Evolutionary conservation across 2,329 filamentous ascomycete species (phyloP).

Genomic region (Scytalidium sp.): DNA sequence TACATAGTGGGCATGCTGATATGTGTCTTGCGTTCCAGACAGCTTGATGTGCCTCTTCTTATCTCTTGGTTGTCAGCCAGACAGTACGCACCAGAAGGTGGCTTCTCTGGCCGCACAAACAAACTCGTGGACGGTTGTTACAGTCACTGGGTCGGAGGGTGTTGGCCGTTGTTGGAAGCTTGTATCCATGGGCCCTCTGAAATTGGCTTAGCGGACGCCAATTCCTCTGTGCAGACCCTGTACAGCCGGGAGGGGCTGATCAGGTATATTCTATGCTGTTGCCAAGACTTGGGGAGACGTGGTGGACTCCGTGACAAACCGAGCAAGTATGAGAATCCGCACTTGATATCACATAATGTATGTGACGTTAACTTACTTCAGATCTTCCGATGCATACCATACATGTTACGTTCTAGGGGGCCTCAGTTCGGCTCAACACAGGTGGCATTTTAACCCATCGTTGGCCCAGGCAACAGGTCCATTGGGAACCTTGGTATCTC

Average conservation of each 20-base stretch:
- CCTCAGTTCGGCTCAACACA: constrained; percentile 77
- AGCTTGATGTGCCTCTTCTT: constrained; percentile 73
- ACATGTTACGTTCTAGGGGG: constrained; percentile 89
- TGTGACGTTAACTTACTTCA: constrained; percentile 30
- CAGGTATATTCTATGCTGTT: constrained; percentile 86
- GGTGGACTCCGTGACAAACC: constrained; percentile 94
- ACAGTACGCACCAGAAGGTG: constrained; percentile 88
- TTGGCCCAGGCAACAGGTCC: constrained; percentile 30
- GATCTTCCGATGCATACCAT: constrained; percentile 83
- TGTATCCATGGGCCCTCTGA: constrained; percentile 56
- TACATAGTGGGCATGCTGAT: constrained; percentile 7
- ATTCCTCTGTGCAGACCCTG: constrained; percentile 40
- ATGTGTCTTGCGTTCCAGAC: constrained; percentile 44
- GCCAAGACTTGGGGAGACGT: constrained; percentile 66
- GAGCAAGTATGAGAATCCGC: constrained; percentile 62
- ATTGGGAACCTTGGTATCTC: constrained; percentile 23
- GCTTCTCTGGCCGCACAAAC: constrained; percentile 91
- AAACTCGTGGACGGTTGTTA: constrained; percentile 98
- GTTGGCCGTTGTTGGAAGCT: constrained; percentile 88
- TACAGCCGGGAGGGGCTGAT: constrained; percentile 84
- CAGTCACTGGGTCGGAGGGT: constrained; percentile 95
- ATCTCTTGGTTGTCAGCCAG: constrained; percentile 86
- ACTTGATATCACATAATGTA: constrained; percentile 2
- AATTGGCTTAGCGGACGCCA: constrained; percentile 5
- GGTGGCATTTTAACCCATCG: constrained; percentile 44